Conservation (phyloP, 129 eudicot genomes). For the Erigeron canadensis region DNA sequence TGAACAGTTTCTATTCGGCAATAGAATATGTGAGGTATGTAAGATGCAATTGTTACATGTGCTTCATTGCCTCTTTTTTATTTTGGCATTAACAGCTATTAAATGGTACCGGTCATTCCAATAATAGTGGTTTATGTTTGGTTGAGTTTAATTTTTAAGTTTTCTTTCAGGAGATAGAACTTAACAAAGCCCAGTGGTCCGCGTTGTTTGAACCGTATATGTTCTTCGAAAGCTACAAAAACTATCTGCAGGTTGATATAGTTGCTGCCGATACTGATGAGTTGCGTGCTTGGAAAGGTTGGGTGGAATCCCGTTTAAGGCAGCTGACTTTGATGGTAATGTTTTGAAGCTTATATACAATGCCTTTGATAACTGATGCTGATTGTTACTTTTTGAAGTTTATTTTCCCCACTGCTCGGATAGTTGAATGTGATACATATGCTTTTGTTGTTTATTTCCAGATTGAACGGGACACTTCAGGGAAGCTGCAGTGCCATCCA, state of each 20-base stretch:
- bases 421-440: neutral
- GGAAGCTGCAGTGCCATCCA: conserved; percentile 92
- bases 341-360: conserved; percentile 8
- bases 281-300: conserved; percentile 90
- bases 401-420: no score
- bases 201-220: conserved; percentile 74
- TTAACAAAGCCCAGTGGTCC: conserved; percentile 68
- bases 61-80: neutral
- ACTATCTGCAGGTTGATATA: conserved; percentile 82
- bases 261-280: conserved; percentile 73
- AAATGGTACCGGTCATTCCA: no score
- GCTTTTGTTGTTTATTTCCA: conserved; percentile 26
- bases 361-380: neutral
- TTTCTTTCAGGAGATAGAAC: conserved; percentile 71
- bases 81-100: no score
- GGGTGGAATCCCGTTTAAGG: conserved; percentile 94
- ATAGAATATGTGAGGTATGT: conserved; percentile 63
- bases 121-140: neutral
- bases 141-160: neutral
- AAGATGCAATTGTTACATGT: neutral
- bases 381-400: neutral
- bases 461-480: conserved; percentile 84
- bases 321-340: conserved; percentile 87
- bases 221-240: conserved; percentile 82
- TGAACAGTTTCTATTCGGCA: conserved; percentile 78